Conservation (phyloP, 2,329 filamentous ascomycete species). For the Aspergillus fructus region DNA sequence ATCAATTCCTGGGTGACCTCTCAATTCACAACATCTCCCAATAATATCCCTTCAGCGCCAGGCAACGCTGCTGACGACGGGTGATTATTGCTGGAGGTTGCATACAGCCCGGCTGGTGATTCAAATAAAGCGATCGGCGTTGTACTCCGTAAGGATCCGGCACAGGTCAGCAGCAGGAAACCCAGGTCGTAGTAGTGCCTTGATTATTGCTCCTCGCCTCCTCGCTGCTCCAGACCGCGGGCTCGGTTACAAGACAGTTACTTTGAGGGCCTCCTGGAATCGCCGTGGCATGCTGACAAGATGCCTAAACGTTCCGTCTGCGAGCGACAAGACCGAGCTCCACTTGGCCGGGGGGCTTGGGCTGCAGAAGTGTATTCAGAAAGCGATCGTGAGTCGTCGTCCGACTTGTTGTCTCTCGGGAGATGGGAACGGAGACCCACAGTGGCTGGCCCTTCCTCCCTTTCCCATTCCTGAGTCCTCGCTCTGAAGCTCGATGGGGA, state of each 20-base stretch:
- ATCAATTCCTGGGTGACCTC: neutral
- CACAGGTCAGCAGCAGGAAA: neutral
- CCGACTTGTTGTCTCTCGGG: conserved; percentile 8
- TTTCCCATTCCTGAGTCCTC: neutral
- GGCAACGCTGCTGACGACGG: neutral
- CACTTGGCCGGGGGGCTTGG: no score
- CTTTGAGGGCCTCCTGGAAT: neutral
- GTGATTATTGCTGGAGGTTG: neutral
- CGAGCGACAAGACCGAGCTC: neutral
- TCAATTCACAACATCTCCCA: neutral
- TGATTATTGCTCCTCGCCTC: neutral
- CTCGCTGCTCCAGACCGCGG: neutral
- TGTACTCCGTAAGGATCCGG: neutral
- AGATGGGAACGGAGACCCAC: conserved; percentile 14
- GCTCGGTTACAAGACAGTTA: neutral
- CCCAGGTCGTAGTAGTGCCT: neutral
- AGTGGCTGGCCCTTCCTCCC: conserved; percentile 5
- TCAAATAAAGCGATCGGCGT: conserved; percentile 1
- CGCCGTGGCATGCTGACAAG: neutral
- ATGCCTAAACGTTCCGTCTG: neutral
- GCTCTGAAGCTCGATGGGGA: neutral
- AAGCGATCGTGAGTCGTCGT: no score
- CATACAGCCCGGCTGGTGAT: neutral
- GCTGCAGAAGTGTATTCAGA: no score
- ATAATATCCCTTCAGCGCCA: neutral